Conservation (phyloP, 202 grass and related monocot genomes). For the Hordeum pubiflorum region DNA sequence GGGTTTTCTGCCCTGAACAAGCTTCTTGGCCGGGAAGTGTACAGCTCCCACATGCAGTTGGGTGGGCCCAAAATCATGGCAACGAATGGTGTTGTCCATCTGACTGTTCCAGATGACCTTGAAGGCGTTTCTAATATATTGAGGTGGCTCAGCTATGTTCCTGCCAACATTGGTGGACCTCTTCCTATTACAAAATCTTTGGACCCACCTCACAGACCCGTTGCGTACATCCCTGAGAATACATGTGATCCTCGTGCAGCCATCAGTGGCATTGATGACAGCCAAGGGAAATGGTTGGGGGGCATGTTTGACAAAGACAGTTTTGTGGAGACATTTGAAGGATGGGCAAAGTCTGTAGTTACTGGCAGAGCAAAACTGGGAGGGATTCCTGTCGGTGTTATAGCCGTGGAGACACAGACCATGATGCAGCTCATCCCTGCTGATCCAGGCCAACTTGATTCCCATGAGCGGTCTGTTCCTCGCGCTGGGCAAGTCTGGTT, state of each 20-base stretch:
- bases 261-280: conserved; percentile 51
- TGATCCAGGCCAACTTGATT: conserved; percentile 81
- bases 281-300: conserved; percentile 60
- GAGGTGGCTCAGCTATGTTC: conserved; percentile 81
- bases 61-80: conserved; percentile 90
- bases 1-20: conserved; percentile 70
- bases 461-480: conserved; percentile 56
- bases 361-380: conserved; percentile 80
- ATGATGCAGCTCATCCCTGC: conserved; percentile 72
- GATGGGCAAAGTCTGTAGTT: conserved; percentile 77
- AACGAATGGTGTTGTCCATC: conserved; percentile 73
- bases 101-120: conserved; percentile 69
- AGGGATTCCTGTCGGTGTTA: conserved; percentile 72
- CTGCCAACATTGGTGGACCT: conserved; percentile 61
- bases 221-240: conserved; percentile 66
- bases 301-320: conserved; percentile 80
- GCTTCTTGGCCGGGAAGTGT: conserved; percentile 79
- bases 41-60: conserved; percentile 80
- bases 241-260: conserved; percentile 66
- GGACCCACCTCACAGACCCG: conserved; percentile 54
- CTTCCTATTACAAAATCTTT: conserved; percentile 62
- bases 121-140: conserved; percentile 69
- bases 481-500: conserved; percentile 86
- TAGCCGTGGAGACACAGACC: conserved; percentile 78
- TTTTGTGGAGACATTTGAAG: conserved; percentile 80